Base-by-base conservation (phyloP, 257 asterid species). In the Thymus mandschuricus region DNA sequence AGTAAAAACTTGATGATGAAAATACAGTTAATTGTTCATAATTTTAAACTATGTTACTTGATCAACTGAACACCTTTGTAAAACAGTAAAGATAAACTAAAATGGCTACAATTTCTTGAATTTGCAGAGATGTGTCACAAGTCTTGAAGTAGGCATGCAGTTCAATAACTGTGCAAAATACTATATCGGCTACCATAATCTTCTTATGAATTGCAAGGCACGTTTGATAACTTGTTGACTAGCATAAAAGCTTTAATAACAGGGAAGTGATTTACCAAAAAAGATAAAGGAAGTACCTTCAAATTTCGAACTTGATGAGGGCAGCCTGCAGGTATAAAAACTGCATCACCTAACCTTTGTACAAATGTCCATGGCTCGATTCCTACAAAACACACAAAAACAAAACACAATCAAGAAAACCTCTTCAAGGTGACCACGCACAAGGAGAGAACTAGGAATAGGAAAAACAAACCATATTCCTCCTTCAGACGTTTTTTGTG, bases 331-430 rank as follows among this genome's bases (percentile, higher is more conserved):
- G 88, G 84, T 69, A 81, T 69, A 8, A 84, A 50, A 57, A 81
- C 83, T 8, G 86, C 86, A 66, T 84, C 89, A 10, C 86, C 86
- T 72, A 81, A 59, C 54, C 73, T 81, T 75, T 81, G 86, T 57
- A 81, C 73, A 66, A 79, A 84, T 48, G 84, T 84, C 88, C 84
- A 84, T 55, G 88, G 82, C 50, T 84, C 88, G 50, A 84, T 76
- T 70, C 81, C 88, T 83, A 72, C 38, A 10, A 70, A 40, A 12
- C 41, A 33, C 1, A 30, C 58, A 56, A 52, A 50, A 59, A 62
- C n/a, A 66, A 60, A 70, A 65, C 12, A 21, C 46, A n/a, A 66
- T 34, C 30, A 60, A 48, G 44, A 66, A 13, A 69, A 40, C 50
- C 46, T 31, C 56, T 5, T 29, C 27, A 57, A 65, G 38, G 29